phyloP scores from a whole-genome alignment of 257 asterid species.

The Gentiana dahurica region DNA sequence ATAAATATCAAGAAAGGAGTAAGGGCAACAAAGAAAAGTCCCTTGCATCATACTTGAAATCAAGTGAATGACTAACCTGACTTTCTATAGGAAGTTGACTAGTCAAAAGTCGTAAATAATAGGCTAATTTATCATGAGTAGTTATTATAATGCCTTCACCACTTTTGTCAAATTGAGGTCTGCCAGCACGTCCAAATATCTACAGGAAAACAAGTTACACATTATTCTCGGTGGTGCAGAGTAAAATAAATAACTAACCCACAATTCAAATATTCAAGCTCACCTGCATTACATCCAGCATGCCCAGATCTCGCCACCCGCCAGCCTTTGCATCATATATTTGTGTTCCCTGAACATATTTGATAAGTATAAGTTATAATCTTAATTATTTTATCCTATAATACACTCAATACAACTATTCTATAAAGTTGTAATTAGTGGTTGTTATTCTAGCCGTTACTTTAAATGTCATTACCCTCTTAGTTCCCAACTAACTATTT shows the following conservation, averaged over 20 bases:
- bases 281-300: constrained; percentile 99
- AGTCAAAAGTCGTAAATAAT: constrained; percentile 83
- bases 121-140: constrained; percentile 73
- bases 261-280: constrained; percentile 14
- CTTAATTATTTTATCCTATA: too few relatives aligned
- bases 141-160: constrained; percentile 99
- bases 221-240: too few relatives aligned
- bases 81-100: constrained; percentile 98
- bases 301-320: constrained; percentile 98
- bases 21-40: background rate
- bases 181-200: constrained; percentile 99
- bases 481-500: too few relatives aligned
- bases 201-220: constrained; percentile 16
- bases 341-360: constrained; percentile 73
- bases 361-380: too few relatives aligned
- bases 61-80: constrained; percentile 44
- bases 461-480: too few relatives aligned
- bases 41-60: background rate
- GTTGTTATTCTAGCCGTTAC: too few relatives aligned
- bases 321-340: constrained; percentile 98
- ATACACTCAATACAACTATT: too few relatives aligned
- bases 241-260: constrained; percentile 1
- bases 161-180: constrained; percentile 98
- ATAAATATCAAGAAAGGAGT: too few relatives aligned
- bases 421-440: too few relatives aligned